These are phyloP conservation scores for Cercospora sp. DNA, from an alignment of 2,329 filamentous ascomycete species.

Conservation along the genomic window DNA sequence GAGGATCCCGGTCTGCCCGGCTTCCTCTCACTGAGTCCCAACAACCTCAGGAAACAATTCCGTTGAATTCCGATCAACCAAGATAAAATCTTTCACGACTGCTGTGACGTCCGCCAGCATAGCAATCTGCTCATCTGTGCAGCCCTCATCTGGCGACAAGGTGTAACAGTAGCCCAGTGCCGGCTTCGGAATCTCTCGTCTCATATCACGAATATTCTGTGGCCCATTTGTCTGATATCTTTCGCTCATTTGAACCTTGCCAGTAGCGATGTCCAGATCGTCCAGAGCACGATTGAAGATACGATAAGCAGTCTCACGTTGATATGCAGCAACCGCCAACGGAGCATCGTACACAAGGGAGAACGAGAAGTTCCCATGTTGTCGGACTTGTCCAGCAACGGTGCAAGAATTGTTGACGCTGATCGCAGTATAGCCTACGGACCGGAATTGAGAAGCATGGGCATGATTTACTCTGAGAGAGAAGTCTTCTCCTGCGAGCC, in stretches of 20 bases:
- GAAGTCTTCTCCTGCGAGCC: constrained; percentile 57
- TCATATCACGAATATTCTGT: not conserved
- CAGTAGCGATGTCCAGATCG: not conserved
- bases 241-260: not conserved
- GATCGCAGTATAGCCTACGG: constrained; percentile 47
- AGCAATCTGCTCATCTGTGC: not conserved
- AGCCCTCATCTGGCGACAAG: not conserved
- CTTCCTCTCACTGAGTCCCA: not conserved
- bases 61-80: not conserved
- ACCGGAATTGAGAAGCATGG: constrained; percentile 44
- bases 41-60: not conserved
- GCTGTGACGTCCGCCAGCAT: not conserved
- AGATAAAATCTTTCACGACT: not conserved
- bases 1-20: no score
- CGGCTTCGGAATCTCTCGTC: not conserved
- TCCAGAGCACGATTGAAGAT: not conserved
- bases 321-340: not conserved
- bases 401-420: constrained; percentile 20
- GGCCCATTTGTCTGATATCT: not conserved
- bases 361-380: constrained; percentile 36
- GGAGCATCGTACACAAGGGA: not conserved
- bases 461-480: constrained; percentile 50
- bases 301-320: not conserved
- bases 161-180: not conserved
- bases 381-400: constrained; percentile 30